Percentiles rank a stretch among this genome's conserved stretches.
phyloP scores from a whole-genome alignment of 192 early-diverging fungal genomes.

The Dissophora ornata region DNA sequence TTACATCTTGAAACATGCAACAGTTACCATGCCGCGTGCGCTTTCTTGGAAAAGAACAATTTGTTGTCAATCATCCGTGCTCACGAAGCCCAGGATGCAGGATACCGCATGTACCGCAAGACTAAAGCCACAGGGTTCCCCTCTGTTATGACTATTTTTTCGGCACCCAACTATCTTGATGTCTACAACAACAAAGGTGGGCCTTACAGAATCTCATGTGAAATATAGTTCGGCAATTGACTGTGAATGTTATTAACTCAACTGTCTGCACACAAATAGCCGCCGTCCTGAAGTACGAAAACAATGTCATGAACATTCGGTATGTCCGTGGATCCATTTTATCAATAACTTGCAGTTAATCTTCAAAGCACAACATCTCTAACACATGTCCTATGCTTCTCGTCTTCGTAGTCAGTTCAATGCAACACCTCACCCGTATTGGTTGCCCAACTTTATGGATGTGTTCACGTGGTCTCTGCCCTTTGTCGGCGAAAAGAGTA shows the following conservation, averaged over 20 bases:
- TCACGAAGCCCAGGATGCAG: constrained; percentile 97
- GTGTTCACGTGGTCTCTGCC: constrained; percentile 98
- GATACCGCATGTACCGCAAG: constrained; percentile 97
- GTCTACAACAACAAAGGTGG: constrained; percentile 98
- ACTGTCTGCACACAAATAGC: too few relatives aligned
- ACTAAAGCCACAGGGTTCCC: constrained; percentile 94
- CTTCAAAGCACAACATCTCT: neutral
- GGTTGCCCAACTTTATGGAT: constrained; percentile 99
- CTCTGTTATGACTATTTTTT: constrained; percentile 97
- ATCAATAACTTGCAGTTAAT: neutral
- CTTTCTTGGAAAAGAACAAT: constrained; percentile 94
- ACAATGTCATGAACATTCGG: constrained; percentile 99
- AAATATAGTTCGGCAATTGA: too few relatives aligned
- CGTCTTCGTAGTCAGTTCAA: constrained; percentile 65
- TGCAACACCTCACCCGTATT: constrained; percentile 96
- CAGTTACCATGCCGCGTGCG: constrained; percentile 89
- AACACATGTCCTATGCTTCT: neutral
- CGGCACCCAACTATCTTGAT: constrained; percentile 97
- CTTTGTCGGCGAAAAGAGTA: constrained; percentile 98
- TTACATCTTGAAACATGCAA: too few relatives aligned
- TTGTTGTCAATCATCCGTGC: constrained; percentile 96
- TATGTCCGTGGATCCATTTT: constrained; percentile 65
- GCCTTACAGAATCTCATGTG: too few relatives aligned
- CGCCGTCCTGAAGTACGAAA: constrained; percentile 97
- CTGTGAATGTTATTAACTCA: too few relatives aligned